Base-by-base conservation (phyloP, 352 stramenopile species). In the Halophytophthora polymorphica region DNA sequence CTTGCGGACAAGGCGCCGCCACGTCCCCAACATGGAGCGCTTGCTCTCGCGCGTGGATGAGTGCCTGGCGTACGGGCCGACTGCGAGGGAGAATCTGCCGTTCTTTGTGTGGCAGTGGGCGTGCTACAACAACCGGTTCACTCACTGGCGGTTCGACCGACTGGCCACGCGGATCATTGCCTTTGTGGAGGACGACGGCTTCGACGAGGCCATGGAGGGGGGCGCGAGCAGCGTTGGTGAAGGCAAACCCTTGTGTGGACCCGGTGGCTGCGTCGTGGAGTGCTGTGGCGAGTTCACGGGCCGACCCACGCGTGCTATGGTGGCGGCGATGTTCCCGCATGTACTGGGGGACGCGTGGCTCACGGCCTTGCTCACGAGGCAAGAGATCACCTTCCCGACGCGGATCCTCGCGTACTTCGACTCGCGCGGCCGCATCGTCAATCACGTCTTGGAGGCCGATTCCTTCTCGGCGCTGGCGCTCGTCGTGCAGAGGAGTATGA, bases 81-180 rank as follows among this genome's bases (percentile, higher is more conserved):
- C 45, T 37, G 40, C 33, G 2, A 44, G 31, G n/a, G 63, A 58
- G 8, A 45, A 19, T n/a, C 21, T 68, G 2, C 50, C 58, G 0
- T 49, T 61, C 15, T 59, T 77, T 21, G 46, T 73, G 33, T 59
- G 63, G 31, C 61, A 77, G 41, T 71, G 67, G 67, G 47, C 40
- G 6, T 58, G 57, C 18, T 76, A 73, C 51, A 74, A 69, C 39
- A 44, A 56, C 22, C 21, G 69, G 33, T 64, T 75, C 17, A 58
- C 56, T 5, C 42, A 64, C 13, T 58, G 52, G 12, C 22, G 41
- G 8, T 66, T 51, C 35, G 22, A 23, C 19, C 28, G 66, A 25
- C 35, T 25, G 10, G 64, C 52, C 0, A 60, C 39, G 2, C 49
- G 55, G 13, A 50, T 71, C 22, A 21, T 68, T 37, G 39, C 34